Base-by-base conservation (phyloP, 345 rosid species). In the Isatis tinctoria region DNA sequence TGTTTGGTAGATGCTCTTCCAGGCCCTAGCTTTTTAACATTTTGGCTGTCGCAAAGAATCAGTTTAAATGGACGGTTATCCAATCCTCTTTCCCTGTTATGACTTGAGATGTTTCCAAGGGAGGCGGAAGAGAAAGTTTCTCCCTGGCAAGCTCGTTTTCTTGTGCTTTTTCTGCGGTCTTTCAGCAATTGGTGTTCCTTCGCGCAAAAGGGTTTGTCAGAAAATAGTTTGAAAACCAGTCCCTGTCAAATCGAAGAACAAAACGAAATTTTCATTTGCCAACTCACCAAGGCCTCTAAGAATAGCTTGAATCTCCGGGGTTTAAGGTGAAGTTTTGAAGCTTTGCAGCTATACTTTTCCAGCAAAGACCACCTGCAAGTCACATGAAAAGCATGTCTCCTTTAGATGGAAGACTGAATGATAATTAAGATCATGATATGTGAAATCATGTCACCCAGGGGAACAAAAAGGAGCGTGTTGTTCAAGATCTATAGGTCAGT, bases 331-430 rank as follows among this genome's bases (percentile, higher is more conserved):
- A 96, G 98, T 83, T 96, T 96, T 73, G 99, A 96, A 75, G 98
- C 98, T 85, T 91, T 92, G 83, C 96, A 96, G 79, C 97, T 92
- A 78, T 96, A 89, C 78, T 92, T 96, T 81, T 92, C 99, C 83
- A 96, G 82, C 73, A 96, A 84, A 77, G 99, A 90, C 98, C 99
- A 96, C 99, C 99, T 96, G 83, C 54, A 79, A 70, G 74, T 71
- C 33, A 73, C 39, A 52, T 49, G 43, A 68, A 47, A n/a, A 65
- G 0, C 52, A 65, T 36, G 28, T 48, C 26, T 45, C 27, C 58
- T 12, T 37, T 48, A 48, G 57, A 72, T 32, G 45, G 27, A 33
- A 24, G 17, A 17, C 41, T n/a, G 28, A 36, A 28, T 39, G 49
- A 56, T 35, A 44, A 43, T 1, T 20, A 43, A 45, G 39, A 52